phyloP scores from a whole-genome alignment of 2,329 filamentous ascomycete genomes.

The Colletotrichum sp. region DNA sequence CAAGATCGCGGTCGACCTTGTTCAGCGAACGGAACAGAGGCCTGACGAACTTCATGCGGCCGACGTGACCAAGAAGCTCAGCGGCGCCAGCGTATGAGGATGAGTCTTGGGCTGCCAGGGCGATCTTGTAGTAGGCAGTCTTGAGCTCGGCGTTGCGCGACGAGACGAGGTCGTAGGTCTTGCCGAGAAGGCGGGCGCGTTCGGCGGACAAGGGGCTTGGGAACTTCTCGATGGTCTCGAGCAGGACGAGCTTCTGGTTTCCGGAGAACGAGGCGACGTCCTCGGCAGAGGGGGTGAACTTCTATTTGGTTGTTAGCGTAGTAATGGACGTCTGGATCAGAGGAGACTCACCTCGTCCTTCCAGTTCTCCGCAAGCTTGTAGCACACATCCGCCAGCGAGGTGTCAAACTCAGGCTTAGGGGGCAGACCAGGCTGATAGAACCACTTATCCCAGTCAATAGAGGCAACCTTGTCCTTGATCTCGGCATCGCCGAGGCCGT shows the following conservation, averaged over 20 bases:
- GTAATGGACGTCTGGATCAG: no score
- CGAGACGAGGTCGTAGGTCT: slow-evolving; percentile 73
- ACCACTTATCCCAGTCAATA: slow-evolving; percentile 90
- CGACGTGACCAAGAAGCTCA: slow-evolving; percentile 79
- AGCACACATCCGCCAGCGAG: slow-evolving; percentile 83
- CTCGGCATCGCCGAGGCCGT: slow-evolving; percentile 64
- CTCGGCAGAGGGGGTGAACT: slow-evolving; percentile 66
- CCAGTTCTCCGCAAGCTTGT: slow-evolving; percentile 84
- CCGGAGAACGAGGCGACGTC: slow-evolving; percentile 80
- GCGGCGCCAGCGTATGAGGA: slow-evolving; percentile 74
- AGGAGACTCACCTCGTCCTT: slow-evolving; percentile 65
- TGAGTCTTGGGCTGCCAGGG: slow-evolving; percentile 74
- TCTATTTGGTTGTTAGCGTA: no score
- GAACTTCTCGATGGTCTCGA: slow-evolving; percentile 78
- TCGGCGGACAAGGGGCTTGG: slow-evolving; percentile 65
- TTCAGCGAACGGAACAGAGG: slow-evolving; percentile 81
- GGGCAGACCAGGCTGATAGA: slow-evolving; percentile 87
- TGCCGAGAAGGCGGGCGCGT: slow-evolving; percentile 74
- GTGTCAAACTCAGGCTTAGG: slow-evolving; percentile 93
- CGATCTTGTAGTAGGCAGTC: slow-evolving; percentile 79
- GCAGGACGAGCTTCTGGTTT: slow-evolving; percentile 91
- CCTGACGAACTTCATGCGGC: slow-evolving; percentile 96
- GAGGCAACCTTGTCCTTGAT: slow-evolving; percentile 68
- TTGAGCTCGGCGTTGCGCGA: slow-evolving; percentile 88
- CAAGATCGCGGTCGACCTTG: slow-evolving; percentile 75